Evolutionary conservation across 2,329 filamentous ascomycete species (phyloP).

Genomic region (Fusarium falciforme): DNA sequence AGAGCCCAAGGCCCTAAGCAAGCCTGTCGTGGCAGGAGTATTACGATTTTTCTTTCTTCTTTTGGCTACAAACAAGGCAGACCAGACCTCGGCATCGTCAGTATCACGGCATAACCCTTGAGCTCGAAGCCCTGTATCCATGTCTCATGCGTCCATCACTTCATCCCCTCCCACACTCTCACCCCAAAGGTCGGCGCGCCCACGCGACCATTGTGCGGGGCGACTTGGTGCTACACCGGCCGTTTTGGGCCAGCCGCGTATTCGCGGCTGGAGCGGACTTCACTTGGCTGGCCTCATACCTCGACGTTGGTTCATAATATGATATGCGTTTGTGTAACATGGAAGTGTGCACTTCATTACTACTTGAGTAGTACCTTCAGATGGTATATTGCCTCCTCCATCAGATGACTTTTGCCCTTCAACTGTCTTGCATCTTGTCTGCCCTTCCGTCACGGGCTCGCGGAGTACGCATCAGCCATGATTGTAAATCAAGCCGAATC

Average conservation of each 20-base stretch:
- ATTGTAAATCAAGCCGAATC: not conserved
- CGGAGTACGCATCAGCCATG: conserved; percentile 4
- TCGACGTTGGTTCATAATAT: not conserved
- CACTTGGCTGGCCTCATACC: conserved; percentile 29
- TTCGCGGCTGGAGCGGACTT: conserved; percentile 27
- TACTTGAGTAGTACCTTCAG: conserved; percentile 13
- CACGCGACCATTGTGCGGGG: conserved; percentile 26
- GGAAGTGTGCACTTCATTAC: conserved; percentile 14
- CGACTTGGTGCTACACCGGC: conserved; percentile 21
- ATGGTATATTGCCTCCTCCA: conserved; percentile 13
- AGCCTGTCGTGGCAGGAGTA: not conserved
- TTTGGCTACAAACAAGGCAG: not conserved
- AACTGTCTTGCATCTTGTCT: conserved; percentile 28
- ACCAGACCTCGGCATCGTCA: not conserved
- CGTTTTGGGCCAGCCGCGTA: conserved; percentile 20
- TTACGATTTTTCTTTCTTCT: not conserved
- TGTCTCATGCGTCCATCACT: conserved; percentile 14
- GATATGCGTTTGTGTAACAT: conserved; percentile 4
- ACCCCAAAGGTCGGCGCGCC: not conserved
- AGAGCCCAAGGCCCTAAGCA: not conserved
- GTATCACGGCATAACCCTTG: conserved; percentile 4
- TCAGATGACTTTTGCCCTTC: conserved; percentile 18
- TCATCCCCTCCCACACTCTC: conserved; percentile 6
- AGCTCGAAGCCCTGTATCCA: conserved; percentile 1
- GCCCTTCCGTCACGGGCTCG: conserved; percentile 8